Base-by-base conservation (phyloP, 805 yeast genomes). In the Candida germanica region DNA sequence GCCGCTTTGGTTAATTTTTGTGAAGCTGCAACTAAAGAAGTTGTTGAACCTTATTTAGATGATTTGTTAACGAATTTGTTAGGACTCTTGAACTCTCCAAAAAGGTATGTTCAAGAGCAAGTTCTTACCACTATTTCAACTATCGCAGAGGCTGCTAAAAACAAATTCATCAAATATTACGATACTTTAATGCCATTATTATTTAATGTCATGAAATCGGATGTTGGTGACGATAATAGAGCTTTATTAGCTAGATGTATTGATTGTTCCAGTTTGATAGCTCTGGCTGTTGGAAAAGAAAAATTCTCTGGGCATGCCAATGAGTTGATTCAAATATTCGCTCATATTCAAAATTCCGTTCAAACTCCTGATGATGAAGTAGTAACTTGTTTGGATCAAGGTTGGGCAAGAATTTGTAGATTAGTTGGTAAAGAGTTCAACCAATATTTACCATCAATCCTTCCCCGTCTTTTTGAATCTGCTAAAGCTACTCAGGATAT, bases 1-100 rank as follows among this genome's bases (percentile, higher is more conserved):
- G 98, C 98, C 35, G 98, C 98, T 0, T 70, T 91, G 51, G 98
- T 93, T 30, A 93, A 93, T 58, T 93, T 93, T 58, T 79, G 91
- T 26, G 98, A 93, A 61, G 87, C 84, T 45, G 96, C 98, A 2
- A 66, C 86, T 5, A 84, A 87, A 53, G 95, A 85, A 43, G 77
- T 81, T 8, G 66, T 93, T 49, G 96, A 88, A 53, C 98, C 98
- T n/a, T 89, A 84, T 52, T 71, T 93, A 53, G 98, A 93, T 58
- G 78, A 73, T 47, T 66, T 93, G 50, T 69, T 93, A 39, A 72
- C 79, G 22, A 83, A 86, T 49, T 67, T 93, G 44, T 69, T 93
- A 38, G 80, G 77, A 1, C 67, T 91, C 17, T 71, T 93, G 39
- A 88, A 85, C 56, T 77, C 89, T 40, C 93, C 94, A 25, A 87